These are phyloP conservation scores for Rhinocladiella similis DNA, from an alignment of 2,329 filamentous ascomycete genomes.

Conservation along the genomic window DNA sequence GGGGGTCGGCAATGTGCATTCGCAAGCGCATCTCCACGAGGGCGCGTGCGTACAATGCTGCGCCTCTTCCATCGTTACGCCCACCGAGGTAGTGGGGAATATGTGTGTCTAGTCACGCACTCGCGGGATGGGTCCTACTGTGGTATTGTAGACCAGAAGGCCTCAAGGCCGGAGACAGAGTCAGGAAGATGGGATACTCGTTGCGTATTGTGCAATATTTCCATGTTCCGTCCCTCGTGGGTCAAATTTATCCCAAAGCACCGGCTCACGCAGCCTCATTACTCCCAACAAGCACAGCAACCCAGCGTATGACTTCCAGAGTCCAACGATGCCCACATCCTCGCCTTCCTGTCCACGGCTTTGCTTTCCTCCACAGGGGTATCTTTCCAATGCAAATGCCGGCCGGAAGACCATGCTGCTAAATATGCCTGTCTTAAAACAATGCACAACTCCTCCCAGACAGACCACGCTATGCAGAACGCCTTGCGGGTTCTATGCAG, in stretches of 20 bases:
- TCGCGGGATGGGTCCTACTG: neutral
- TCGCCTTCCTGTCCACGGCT: conserved; percentile 2
- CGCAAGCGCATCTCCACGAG: neutral
- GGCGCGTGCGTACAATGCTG: neutral
- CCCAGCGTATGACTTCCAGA: neutral
- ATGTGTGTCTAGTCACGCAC: neutral
- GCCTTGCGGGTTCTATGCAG: conserved; percentile 10
- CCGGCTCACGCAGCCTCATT: neutral
- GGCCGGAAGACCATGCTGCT: conserved; percentile 16
- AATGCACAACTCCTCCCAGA: conserved; percentile 4
- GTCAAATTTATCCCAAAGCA: neutral
- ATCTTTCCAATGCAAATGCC: conserved; percentile 31
- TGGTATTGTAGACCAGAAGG: no score
- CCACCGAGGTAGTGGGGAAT: neutral
- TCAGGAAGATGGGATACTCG: neutral
- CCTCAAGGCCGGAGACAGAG: no score
- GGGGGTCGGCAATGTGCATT: neutral
- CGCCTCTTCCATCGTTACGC: neutral
- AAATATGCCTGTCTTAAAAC: conserved; percentile 12
- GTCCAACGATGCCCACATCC: neutral
- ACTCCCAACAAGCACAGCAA: neutral
- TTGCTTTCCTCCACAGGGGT: conserved; percentile 26
- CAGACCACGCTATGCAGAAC: conserved; percentile 25
- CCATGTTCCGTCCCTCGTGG: neutral
- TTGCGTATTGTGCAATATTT: neutral